phyloP scores from a whole-genome alignment of 129 eudicot species.

The Artemisia argyi region DNA sequence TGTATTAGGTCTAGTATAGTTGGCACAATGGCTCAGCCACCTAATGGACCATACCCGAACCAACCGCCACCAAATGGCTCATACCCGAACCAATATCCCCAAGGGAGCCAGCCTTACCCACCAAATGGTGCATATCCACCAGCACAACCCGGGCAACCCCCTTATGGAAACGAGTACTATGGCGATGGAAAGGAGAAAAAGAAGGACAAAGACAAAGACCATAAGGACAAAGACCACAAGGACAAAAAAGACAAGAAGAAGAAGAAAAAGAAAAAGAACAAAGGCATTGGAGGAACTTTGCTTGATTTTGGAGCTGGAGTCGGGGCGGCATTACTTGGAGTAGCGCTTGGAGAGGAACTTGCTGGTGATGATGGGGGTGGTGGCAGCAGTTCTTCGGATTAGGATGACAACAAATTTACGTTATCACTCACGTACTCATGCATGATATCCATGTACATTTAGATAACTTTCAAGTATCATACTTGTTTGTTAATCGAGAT shows the following conservation, averaged over 20 bases:
- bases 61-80: conserved; percentile 22
- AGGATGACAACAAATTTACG: conserved; percentile 1
- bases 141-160: conserved; percentile 17
- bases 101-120: conserved; percentile 4
- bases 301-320: conserved; percentile 32
- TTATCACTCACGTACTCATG: background rate
- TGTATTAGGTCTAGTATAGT: background rate
- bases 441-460: background rate
- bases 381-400: conserved; percentile 35
- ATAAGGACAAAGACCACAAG: conserved; percentile 21
- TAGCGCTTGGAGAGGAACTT: conserved; percentile 32
- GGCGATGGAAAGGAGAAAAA: conserved; percentile 30
- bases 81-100: conserved; percentile 13
- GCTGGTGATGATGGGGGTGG: conserved; percentile 25
- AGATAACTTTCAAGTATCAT: background rate
- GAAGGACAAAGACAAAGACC: conserved; percentile 22
- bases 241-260: conserved; percentile 27
- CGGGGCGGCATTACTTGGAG: conserved; percentile 38
- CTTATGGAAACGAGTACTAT: background rate
- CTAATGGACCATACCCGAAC: conserved; percentile 13
- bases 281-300: conserved; percentile 34
- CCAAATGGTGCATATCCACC: conserved; percentile 22
- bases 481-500: conserved; percentile 2
- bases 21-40: conserved; percentile 34
- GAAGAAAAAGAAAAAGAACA: conserved; percentile 30